phyloP scores from a whole-genome alignment of 176 grass and related monocot species.

The Hyparrhenia diplandra region DNA sequence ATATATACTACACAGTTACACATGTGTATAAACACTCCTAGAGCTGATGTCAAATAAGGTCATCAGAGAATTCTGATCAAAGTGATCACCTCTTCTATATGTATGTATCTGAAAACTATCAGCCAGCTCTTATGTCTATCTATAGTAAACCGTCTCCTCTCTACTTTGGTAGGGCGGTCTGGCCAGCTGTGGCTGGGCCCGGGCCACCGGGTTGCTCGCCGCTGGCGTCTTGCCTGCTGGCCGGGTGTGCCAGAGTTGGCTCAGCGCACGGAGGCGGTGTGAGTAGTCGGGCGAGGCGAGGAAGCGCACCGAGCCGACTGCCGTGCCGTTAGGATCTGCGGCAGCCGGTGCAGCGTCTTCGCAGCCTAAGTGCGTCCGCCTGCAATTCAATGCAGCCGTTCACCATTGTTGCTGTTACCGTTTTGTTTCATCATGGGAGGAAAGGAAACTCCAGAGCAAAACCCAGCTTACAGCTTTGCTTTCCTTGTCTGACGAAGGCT shows the following conservation, averaged over 20 bases:
- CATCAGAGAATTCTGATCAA: background rate
- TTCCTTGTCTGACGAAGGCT: slow-evolving; percentile 52
- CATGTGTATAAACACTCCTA: background rate
- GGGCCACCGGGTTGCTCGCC: background rate
- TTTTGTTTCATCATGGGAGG: background rate
- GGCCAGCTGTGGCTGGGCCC: slow-evolving; percentile 9
- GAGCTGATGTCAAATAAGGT: background rate
- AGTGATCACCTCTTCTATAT: background rate
- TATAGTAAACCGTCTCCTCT: background rate
- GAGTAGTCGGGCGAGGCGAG: slow-evolving; percentile 63
- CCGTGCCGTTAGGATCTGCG: slow-evolving; percentile 47
- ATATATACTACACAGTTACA: background rate
- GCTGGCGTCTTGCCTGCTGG: slow-evolving; percentile 14
- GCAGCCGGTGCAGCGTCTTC: slow-evolving; percentile 52
- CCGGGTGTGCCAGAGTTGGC: slow-evolving; percentile 47
- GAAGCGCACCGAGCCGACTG: slow-evolving; percentile 49
- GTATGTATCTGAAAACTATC: background rate
- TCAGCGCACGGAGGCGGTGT: slow-evolving; percentile 59
- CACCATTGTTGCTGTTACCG: background rate
- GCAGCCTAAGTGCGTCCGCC: slow-evolving; percentile 57
- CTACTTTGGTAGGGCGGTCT: background rate
- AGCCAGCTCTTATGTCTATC: background rate
- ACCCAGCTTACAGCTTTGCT: no score
- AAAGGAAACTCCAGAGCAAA: no score
- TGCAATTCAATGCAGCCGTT: background rate